Evolutionary conservation across 75 land plant species (phyloP).

Genomic region (Selaginella moellendorffii): DNA sequence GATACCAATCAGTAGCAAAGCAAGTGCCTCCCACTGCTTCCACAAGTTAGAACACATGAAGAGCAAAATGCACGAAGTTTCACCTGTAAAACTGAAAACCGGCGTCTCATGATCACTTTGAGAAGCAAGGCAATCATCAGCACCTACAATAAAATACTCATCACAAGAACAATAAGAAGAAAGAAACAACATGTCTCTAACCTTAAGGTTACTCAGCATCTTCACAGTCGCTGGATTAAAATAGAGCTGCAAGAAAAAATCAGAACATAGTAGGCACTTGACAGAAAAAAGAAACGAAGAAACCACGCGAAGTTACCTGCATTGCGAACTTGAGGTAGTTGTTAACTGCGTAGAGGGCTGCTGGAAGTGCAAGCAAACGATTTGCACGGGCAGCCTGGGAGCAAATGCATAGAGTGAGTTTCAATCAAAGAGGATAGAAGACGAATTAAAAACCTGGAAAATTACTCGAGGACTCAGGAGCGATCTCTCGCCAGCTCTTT

Average conservation of each 20-base stretch:
- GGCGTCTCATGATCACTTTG: conserved; percentile 70
- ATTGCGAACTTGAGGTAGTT: conserved; percentile 91
- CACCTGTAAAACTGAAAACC: conserved; percentile 88
- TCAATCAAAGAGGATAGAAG: not conserved
- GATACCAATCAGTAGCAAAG: conserved; percentile 82
- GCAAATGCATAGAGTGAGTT: not conserved
- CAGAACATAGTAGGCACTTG: not conserved
- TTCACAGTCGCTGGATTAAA: conserved; percentile 99
- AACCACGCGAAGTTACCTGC: conserved; percentile 43
- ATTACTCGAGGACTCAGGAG: conserved; percentile 66
- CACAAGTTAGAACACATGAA: not conserved
- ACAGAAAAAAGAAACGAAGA: not conserved
- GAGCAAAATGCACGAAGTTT: not conserved
- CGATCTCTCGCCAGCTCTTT: conserved; percentile 80
- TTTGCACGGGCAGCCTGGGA: conserved; percentile 86
- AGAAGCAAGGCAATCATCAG: conserved; percentile 87
- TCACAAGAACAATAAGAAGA: conserved; percentile 6
- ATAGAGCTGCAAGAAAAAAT: conserved; percentile 74
- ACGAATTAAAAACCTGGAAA: conserved; percentile 41
- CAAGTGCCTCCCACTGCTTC: conserved; percentile 99
- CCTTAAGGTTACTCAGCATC: conserved; percentile 79
- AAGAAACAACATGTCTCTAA: conserved; percentile 10
- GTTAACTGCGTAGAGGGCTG: conserved; percentile 82
- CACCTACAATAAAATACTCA: conserved; percentile 62
- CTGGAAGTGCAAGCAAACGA: conserved; percentile 91